Evolutionary conservation across 805 yeast genomes (phyloP), one percentile per base, ranked within the genome.

Genomic region (Wickerhamomyces sydowiorum): DNA sequence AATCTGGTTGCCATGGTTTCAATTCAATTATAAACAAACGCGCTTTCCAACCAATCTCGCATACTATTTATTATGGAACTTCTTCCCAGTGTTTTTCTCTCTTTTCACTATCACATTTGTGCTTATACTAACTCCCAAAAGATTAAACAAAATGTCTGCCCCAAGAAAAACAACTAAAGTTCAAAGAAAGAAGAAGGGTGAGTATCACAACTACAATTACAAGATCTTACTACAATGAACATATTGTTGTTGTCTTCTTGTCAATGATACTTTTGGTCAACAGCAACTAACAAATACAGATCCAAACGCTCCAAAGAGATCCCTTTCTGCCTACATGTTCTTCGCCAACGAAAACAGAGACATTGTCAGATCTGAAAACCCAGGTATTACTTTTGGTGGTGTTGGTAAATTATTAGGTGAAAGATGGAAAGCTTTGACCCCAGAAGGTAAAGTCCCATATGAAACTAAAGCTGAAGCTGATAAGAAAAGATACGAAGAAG

Each of bases 251-350:
- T 37, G 12, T 29, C 23, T 13, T 24, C 13, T 34, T 27, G n/a
- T 18, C 21, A 19, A 17, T 15, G 9, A 27, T 25, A 22, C 19
- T 44, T 17, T 27, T 24, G 20, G 20, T 17, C 25, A 25, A 33
- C 37, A 37, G n/a, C 28, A 42, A 46, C 49, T 41, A 41, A 47
- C 46, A 23, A 18, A 6, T 24, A 10, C 39, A 51, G 95, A 87
- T 68, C 96, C 99, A 73, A 90, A 91, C 69, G 99, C 99, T 52
- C 99, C 99, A 67, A 93, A 93, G 87, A 87, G 98, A 71, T 88
- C 97, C 21, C 73, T 93, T 65, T 88, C 97, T 47, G 96, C 98
- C 38, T 93, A 91, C 82, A 90, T 93, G 98, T 91, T 87, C 80
- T 93, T 90, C 63, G 98, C 99, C 57, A 89, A 88, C 65, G 97